A percentile compares a stretch with the other conserved stretches of the same genome.
phyloP scores from a whole-genome alignment of 495 filamentous ascomycete species.

The Aspergillus sclerotiicarbonarius region DNA sequence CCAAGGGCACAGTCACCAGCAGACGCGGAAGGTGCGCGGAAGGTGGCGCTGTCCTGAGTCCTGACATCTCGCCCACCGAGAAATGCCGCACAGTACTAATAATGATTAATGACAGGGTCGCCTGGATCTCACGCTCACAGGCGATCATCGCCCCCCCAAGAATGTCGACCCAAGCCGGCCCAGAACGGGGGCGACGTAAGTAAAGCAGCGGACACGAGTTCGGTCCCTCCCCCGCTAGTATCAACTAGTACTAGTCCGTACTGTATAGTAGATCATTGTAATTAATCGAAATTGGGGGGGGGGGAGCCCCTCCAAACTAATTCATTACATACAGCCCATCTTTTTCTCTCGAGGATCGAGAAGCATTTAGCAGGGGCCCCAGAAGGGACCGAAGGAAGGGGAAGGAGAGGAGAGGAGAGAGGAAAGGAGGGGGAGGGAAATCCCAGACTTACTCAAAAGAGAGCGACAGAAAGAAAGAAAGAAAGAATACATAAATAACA shows the following conservation, averaged over 20 bases:
- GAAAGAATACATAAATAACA: background rate
- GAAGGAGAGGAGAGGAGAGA: too few species aligned
- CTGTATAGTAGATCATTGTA: constrained; percentile 24
- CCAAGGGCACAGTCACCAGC: background rate
- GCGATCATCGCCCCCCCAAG: constrained; percentile 18
- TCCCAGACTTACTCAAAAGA: too few species aligned
- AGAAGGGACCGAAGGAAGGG: too few species aligned
- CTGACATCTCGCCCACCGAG: constrained; percentile 12
- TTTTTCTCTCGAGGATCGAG: too few species aligned
- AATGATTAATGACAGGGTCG: constrained; percentile 15
- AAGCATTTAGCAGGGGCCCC: too few species aligned
- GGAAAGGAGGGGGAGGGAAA: too few species aligned
- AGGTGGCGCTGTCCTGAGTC: constrained; percentile 9
- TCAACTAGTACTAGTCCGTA: constrained; percentile 16
- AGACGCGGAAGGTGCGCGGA: constrained; percentile 3
- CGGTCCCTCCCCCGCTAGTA: constrained; percentile 12
- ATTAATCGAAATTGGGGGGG: constrained; percentile 5
- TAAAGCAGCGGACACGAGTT: constrained; percentile 17
- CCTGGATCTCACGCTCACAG: constrained; percentile 12
- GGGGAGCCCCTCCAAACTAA: background rate
- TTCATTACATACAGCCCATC: too few species aligned
- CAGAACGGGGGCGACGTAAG: constrained; percentile 13
- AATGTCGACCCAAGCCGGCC: constrained; percentile 16
- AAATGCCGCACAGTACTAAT: constrained; percentile 12
- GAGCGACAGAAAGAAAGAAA: too few species aligned